Conservation (phyloP, 1,139 yeast genomes). For the Candida dubliniensis region DNA sequence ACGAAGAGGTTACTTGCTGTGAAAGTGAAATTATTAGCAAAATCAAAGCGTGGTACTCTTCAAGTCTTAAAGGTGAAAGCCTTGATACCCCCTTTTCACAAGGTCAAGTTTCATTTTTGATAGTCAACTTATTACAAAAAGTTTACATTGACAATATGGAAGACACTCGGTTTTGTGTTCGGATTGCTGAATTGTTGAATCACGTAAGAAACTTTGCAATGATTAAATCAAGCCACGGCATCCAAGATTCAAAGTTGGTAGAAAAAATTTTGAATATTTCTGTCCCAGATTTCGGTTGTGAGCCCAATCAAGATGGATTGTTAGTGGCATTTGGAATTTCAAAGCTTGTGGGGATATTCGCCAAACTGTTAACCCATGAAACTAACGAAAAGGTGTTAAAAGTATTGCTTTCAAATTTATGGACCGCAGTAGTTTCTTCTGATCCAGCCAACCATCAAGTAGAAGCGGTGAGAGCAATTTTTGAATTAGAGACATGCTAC, state of each 20-base stretch:
- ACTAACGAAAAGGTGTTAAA: constrained; percentile 36
- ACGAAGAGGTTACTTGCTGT: constrained; percentile 10
- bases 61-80: constrained; percentile 3
- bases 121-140: constrained; percentile 35
- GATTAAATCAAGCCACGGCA: constrained; percentile 19
- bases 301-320: constrained; percentile 11
- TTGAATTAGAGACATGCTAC: constrained; percentile 40
- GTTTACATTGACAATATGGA: constrained; percentile 30
- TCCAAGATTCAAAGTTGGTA: constrained; percentile 9
- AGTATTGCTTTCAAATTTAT: constrained; percentile 40
- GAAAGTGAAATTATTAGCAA: constrained; percentile 19
- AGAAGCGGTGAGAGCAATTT: constrained; percentile 57
- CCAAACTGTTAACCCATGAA: constrained; percentile 22
- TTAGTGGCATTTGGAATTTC: constrained; percentile 47
- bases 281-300: not conserved
- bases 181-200: constrained; percentile 4
- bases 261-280: constrained; percentile 10
- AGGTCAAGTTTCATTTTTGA: constrained; percentile 43
- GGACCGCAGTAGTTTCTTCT: constrained; percentile 47
- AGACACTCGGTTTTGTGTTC: constrained; percentile 6
- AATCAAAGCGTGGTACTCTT: constrained; percentile 21
- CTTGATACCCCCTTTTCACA: constrained; percentile 38
- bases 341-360: constrained; percentile 41
- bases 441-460: constrained; percentile 55
- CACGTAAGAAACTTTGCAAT: constrained; percentile 49